phyloP scores from a whole-genome alignment of 139 green algal genomes.

The Gonium pectorale region DNA sequence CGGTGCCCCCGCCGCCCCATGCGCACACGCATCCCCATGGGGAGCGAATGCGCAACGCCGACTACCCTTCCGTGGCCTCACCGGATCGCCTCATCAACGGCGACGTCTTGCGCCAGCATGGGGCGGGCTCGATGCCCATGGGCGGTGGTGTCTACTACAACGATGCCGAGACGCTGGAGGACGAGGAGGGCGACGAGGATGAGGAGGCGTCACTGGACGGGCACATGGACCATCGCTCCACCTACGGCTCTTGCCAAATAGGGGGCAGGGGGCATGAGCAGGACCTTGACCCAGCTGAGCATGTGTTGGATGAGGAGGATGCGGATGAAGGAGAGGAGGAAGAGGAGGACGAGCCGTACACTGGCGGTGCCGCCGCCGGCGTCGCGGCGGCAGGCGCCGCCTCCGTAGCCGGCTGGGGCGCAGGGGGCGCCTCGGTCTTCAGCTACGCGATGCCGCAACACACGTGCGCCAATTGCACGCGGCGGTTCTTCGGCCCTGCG shows the following conservation, averaged over 20 bases:
- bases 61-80: no score
- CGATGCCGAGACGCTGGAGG: no score
- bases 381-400: neutral
- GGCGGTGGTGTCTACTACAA: no score
- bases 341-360: slow-evolving; percentile 16
- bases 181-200: neutral
- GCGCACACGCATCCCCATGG: no score
- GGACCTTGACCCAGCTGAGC: neutral
- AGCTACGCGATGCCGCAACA: neutral
- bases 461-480: slow-evolving; percentile 49
- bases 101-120: no score
- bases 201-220: slow-evolving; percentile 7
- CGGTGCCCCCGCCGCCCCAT: no score
- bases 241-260: no score
- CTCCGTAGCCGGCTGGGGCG: neutral
- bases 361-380: neutral
- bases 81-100: no score
- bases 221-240: neutral
- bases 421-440: neutral
- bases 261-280: no score
- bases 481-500: slow-evolving; percentile 13
- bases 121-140: no score
- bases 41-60: no score
- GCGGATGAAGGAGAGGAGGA: slow-evolving; percentile 12
- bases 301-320: neutral